Percentiles rank a stretch among this genome's conserved stretches.
Evolutionary conservation across 805 yeast genomes (phyloP).

Genomic region (Starmerella scarabaei): DNA sequence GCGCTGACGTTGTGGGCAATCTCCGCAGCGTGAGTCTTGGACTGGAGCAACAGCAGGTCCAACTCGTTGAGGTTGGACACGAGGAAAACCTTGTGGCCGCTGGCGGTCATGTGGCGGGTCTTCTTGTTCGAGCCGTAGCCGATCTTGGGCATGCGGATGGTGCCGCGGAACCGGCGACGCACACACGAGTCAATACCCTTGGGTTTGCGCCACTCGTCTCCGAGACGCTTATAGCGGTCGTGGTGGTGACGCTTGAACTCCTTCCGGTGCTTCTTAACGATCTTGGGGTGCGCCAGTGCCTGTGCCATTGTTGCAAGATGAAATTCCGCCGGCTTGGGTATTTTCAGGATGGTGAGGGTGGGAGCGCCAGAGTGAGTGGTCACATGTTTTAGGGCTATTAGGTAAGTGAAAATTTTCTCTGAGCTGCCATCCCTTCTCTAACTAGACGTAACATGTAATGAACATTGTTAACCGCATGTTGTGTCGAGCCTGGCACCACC

Average conservation of each 20-base stretch:
- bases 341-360: not conserved
- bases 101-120: slow-evolving; percentile 90
- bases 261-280: slow-evolving; percentile 98
- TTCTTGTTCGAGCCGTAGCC: slow-evolving; percentile 99
- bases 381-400: not conserved
- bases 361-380: not conserved
- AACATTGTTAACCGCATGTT: no score
- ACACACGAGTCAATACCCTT: slow-evolving; percentile 99
- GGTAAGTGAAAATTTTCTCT: not conserved
- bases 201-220: slow-evolving; percentile 99
- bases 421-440: no score
- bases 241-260: slow-evolving; percentile 99
- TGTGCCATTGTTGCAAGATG: slow-evolving; percentile 62
- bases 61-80: slow-evolving; percentile 88
- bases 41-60: slow-evolving; percentile 91
- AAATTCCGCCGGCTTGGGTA: not conserved
- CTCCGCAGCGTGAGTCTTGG: slow-evolving; percentile 99
- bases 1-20: slow-evolving; percentile 98
- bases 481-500: no score
- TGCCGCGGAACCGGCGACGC: slow-evolving; percentile 98
- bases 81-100: slow-evolving; percentile 95
- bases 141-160: slow-evolving; percentile 96
- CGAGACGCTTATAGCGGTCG: slow-evolving; percentile 97
- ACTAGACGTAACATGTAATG: no score
- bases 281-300: slow-evolving; percentile 96